Conservation (phyloP, 208 protist genomes). For the Leishmania guyanensis region DNA sequence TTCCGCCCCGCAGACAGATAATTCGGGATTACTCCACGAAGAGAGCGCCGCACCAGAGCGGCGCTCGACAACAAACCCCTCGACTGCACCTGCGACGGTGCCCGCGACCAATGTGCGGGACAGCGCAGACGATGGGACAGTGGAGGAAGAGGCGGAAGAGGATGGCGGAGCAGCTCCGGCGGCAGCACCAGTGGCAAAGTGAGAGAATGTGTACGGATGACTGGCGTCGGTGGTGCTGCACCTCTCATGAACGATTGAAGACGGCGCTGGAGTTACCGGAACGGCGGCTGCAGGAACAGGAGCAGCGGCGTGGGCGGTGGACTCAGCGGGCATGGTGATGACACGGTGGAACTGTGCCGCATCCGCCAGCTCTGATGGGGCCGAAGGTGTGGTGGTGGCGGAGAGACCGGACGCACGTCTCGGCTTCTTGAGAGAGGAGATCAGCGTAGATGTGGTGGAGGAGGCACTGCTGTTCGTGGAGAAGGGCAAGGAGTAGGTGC, state of each 20-base stretch:
- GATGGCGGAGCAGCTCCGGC: background rate
- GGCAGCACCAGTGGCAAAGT: background rate
- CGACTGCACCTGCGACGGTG: background rate
- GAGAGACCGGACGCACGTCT: background rate
- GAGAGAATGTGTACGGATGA: background rate
- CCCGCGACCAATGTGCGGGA: background rate
- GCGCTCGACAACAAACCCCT: background rate
- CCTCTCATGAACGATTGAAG: slow-evolving; percentile 15
- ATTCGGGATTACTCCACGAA: background rate
- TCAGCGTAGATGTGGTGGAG: background rate
- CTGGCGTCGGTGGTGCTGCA: background rate
- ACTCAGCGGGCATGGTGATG: background rate
- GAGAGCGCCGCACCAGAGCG: background rate
- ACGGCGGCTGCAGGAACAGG: background rate
- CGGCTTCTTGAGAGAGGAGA: slow-evolving; percentile 3
- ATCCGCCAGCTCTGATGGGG: slow-evolving; percentile 6
- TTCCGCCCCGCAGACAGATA: background rate
- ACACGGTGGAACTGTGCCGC: background rate
- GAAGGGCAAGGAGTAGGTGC: slow-evolving; percentile 4
- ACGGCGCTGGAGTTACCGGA: background rate
- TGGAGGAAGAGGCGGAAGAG: background rate
- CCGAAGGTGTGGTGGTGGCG: slow-evolving; percentile 6
- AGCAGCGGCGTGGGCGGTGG: background rate
- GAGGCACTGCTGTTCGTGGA: slow-evolving; percentile 14
- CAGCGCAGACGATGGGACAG: background rate